Evolutionary conservation across 768 basidiomycete species (phyloP).

Genomic region (Pulveroboletus sp.): DNA sequence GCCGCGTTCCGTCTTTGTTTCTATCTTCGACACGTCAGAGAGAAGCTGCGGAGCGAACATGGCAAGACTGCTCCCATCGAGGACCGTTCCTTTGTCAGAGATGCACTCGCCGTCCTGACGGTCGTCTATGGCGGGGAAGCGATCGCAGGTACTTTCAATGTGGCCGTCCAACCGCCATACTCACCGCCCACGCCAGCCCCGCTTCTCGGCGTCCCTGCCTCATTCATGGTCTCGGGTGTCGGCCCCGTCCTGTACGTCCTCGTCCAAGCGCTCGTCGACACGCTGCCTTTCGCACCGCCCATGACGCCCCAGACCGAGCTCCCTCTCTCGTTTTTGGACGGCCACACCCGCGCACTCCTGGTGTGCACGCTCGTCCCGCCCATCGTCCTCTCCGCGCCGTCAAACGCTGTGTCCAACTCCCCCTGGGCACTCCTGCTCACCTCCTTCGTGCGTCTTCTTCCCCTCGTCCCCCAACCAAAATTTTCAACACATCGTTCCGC

Average conservation of each 20-base stretch:
- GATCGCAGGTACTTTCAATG: constrained; percentile 48
- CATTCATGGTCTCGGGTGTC: constrained; percentile 75
- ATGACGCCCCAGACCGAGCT: constrained; percentile 54
- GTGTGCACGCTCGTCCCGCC: constrained; percentile 77
- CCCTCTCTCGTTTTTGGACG: constrained; percentile 71
- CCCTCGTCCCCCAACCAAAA: too few relatives aligned
- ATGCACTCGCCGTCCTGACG: constrained; percentile 51
- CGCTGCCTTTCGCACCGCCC: constrained; percentile 52
- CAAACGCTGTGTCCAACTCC: constrained; percentile 51
- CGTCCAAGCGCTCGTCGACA: constrained; percentile 58
- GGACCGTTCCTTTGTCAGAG: constrained; percentile 53
- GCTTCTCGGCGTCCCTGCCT: constrained; percentile 61
- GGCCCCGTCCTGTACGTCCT: constrained; percentile 58
- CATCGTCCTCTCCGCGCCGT: constrained; percentile 51
- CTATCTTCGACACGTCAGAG: constrained; percentile 62
- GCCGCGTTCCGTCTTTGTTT: constrained; percentile 69
- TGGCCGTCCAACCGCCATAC: not conserved
- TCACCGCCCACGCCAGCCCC: constrained; percentile 41
- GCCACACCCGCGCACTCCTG: constrained; percentile 72
- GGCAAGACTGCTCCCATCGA: constrained; percentile 36
- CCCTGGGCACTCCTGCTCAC: constrained; percentile 75
- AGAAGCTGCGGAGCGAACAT: constrained; percentile 44
- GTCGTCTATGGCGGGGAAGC: constrained; percentile 82
- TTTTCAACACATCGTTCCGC: too few relatives aligned
- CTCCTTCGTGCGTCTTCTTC: constrained; percentile 57